Evolutionary conservation across 179 eudicot genomes (phyloP).

Genomic region (Carnegiea gigantea): DNA sequence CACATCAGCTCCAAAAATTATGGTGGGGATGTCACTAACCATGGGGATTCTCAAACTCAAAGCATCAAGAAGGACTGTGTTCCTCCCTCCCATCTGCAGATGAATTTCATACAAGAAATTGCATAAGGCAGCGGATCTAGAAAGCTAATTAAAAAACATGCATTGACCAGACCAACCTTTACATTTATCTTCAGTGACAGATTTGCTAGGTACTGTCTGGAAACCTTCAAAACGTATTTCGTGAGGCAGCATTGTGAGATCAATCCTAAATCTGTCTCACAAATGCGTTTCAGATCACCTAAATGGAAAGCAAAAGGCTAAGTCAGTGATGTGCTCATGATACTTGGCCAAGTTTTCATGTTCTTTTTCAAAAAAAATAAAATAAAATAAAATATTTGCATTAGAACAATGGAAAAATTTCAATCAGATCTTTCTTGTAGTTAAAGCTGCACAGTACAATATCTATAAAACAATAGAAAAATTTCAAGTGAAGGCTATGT

Average conservation of each 20-base stretch:
- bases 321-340: slow-evolving; percentile 7
- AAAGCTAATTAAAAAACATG: neutral
- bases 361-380: too few species aligned
- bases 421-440: too few species aligned
- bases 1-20: slow-evolving; percentile 94
- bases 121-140: neutral
- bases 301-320: slow-evolving; percentile 16
- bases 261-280: slow-evolving; percentile 88
- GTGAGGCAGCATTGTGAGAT: slow-evolving; percentile 88
- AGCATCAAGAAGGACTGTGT: slow-evolving; percentile 79
- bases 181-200: slow-evolving; percentile 89
- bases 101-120: neutral
- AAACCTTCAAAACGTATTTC: slow-evolving; percentile 70
- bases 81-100: slow-evolving; percentile 78
- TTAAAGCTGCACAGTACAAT: neutral
- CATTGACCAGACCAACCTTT: slow-evolving; percentile 44
- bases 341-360: neutral
- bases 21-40: slow-evolving; percentile 85
- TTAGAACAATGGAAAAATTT: too few species aligned
- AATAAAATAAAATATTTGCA: neutral
- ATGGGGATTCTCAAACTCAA: slow-evolving; percentile 67
- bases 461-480: neutral
- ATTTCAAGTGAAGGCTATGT: neutral
- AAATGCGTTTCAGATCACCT: slow-evolving; percentile 89
- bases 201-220: slow-evolving; percentile 79